These are phyloP conservation scores for Paramecium tetraurelia DNA, from an alignment of 73 alveolate genomes.

Conservation along the genomic window DNA sequence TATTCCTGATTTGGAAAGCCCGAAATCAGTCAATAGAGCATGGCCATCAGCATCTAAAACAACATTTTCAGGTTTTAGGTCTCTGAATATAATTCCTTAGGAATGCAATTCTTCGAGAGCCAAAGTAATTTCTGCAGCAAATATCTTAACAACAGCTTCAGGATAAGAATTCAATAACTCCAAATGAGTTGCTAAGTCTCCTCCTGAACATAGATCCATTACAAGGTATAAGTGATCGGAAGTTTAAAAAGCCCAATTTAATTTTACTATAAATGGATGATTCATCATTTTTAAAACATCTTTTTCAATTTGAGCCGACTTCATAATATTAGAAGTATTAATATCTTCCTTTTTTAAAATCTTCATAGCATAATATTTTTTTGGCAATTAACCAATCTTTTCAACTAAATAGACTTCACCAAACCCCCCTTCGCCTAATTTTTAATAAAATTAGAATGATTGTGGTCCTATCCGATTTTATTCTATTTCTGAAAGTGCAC, in stretches of 20 bases:
- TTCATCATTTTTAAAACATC: constrained; percentile 83
- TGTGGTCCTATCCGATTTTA: constrained; percentile 65
- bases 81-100: constrained; percentile 92
- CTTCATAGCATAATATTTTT: constrained; percentile 83
- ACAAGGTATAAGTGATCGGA: constrained; percentile 80
- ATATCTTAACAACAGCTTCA: constrained; percentile 86
- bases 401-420: constrained; percentile 85
- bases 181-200: constrained; percentile 69
- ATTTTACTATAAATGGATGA: constrained; percentile 95
- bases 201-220: constrained; percentile 92
- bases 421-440: constrained; percentile 89
- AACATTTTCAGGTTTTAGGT: constrained; percentile 94
- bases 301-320: constrained; percentile 91
- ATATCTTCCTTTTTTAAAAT: constrained; percentile 78
- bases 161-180: constrained; percentile 63
- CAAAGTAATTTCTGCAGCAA: constrained; percentile 84
- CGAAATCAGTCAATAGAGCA: constrained; percentile 96
- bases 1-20: constrained; percentile 90
- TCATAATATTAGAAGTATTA: constrained; percentile 83
- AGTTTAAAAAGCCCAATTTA: constrained; percentile 92
- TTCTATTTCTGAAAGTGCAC: background rate
- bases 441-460: constrained; percentile 67
- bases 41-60: constrained; percentile 94
- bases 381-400: constrained; percentile 55
- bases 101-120: constrained; percentile 92